These are phyloP conservation scores for Strobilomyces echinocephalus DNA, from an alignment of 768 basidiomycete genomes.

Conservation along the genomic window DNA sequence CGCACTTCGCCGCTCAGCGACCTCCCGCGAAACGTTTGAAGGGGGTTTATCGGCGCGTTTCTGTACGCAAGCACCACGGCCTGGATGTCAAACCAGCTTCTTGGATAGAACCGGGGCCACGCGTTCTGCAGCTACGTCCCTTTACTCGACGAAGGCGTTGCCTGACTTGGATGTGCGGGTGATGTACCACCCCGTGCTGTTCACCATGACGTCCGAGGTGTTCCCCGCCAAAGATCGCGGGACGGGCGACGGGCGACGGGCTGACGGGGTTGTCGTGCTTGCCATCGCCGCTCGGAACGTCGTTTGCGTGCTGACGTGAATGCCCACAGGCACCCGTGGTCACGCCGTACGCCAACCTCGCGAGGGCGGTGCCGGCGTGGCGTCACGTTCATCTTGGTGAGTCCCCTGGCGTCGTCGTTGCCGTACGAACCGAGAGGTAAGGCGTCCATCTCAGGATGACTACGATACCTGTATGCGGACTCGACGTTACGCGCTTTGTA, in stretches of 20 bases:
- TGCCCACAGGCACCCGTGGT: no score
- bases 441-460: conserved; percentile 62
- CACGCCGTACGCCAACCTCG: no score
- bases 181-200: conserved; percentile 70
- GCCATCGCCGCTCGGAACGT: no score
- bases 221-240: conserved; percentile 72
- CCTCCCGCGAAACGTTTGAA: conserved; percentile 38
- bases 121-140: conserved; percentile 53
- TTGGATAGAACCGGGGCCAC: conserved; percentile 80
- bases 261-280: no score
- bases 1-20: no score
- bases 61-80: conserved; percentile 74
- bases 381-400: no score
- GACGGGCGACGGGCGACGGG: conserved; percentile 65
- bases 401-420: no score
- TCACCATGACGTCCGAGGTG: conserved; percentile 64
- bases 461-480: no score
- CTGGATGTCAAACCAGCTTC: conserved; percentile 56
- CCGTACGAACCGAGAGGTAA: conserved; percentile 74
- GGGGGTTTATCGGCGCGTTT: conserved; percentile 69
- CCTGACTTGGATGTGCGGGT: conserved; percentile 34
- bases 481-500: no score
- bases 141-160: background rate
- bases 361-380: no score
- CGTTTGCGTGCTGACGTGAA: no score